phyloP scores from a whole-genome alignment of 306 rosid genomes.

The Pterocarpus macrocarpus region DNA sequence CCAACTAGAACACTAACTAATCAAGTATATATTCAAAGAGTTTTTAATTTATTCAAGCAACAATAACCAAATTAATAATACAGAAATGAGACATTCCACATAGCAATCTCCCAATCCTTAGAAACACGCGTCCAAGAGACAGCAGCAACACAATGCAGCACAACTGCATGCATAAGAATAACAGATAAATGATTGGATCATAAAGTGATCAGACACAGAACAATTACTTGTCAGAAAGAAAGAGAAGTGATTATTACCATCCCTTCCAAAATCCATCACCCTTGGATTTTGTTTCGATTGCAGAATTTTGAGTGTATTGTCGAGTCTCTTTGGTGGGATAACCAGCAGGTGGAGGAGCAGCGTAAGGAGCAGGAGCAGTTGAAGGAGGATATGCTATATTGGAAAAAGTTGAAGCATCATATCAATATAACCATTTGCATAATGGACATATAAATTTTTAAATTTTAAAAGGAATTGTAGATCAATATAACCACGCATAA shows the following conservation, averaged over 20 bases:
- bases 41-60: constrained; percentile 17
- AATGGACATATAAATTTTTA: background rate
- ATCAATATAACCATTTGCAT: background rate
- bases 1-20: background rate
- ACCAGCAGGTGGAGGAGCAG: constrained; percentile 71
- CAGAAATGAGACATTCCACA: background rate
- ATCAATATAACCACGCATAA: too few species aligned
- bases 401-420: background rate
- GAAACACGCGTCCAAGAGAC: constrained; percentile 79
- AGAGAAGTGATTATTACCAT: constrained; percentile 56
- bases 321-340: constrained; percentile 69
- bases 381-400: constrained; percentile 50
- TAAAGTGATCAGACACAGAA: background rate
- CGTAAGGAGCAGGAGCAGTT: constrained; percentile 45
- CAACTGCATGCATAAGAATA: constrained; percentile 53
- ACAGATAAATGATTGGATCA: background rate
- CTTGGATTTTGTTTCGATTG: constrained; percentile 63
- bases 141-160: constrained; percentile 86
- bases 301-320: constrained; percentile 42
- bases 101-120: constrained; percentile 33
- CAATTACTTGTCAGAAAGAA: background rate
- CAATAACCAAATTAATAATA: background rate
- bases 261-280: constrained; percentile 95
- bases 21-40: background rate
- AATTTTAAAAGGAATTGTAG: background rate